phyloP scores from a whole-genome alignment of 129 eudicot species.

The Sambucus nigra region DNA sequence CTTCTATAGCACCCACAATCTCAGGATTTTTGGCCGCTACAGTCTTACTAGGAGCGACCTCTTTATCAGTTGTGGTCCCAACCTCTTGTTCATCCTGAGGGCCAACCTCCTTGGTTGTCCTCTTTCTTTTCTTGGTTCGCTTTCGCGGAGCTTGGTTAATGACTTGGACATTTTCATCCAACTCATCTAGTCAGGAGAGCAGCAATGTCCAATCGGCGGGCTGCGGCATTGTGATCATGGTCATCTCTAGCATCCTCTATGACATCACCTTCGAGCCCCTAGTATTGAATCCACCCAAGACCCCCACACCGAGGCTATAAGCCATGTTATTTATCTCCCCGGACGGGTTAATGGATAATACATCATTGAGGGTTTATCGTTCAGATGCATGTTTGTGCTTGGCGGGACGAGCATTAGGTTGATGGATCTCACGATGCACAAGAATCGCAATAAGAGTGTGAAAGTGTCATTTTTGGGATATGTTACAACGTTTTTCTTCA shows the following conservation, averaged over 20 bases:
- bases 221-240: too few relatives aligned
- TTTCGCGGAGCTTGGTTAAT: too few relatives aligned
- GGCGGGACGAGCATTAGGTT: constrained; percentile 77
- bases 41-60: too few relatives aligned
- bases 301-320: constrained; percentile 59
- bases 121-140: too few relatives aligned
- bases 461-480: constrained; percentile 59
- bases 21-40: too few relatives aligned
- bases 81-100: too few relatives aligned
- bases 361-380: constrained; percentile 74
- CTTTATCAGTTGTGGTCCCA: too few relatives aligned
- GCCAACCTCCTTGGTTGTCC: too few relatives aligned
- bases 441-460: constrained; percentile 47
- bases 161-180: too few relatives aligned
- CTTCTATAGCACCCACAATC: too few relatives aligned
- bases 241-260: constrained; percentile 89
- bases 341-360: constrained; percentile 94
- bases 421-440: constrained; percentile 58
- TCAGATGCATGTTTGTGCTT: constrained; percentile 80
- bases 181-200: too few relatives aligned
- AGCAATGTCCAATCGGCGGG: too few relatives aligned
- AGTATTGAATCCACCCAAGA: constrained; percentile 91
- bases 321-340: constrained; percentile 70
- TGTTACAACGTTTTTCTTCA: constrained; percentile 43
- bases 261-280: constrained; percentile 92